These are phyloP conservation scores for Aspergillus ustus DNA, from an alignment of 2,329 filamentous ascomycete species.

Conservation along the genomic window DNA sequence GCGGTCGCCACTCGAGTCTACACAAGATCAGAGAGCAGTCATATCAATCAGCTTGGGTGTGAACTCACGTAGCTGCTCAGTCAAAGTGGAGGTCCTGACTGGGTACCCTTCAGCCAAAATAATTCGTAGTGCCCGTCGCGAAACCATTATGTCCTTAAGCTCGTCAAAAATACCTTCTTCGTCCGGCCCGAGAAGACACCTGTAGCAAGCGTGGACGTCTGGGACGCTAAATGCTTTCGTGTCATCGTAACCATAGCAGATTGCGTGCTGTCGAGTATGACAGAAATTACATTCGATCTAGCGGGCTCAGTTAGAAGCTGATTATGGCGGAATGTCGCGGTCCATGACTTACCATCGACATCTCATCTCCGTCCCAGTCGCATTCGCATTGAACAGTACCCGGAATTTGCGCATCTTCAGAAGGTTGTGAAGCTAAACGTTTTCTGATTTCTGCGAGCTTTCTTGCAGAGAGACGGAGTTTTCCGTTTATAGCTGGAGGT, in stretches of 20 bases:
- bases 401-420: constrained; percentile 1
- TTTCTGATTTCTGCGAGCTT: constrained; percentile 26
- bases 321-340: not conserved
- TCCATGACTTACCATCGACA: constrained; percentile 44
- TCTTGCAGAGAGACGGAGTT: constrained; percentile 24
- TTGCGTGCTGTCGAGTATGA: constrained; percentile 50
- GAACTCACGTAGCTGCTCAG: constrained; percentile 38
- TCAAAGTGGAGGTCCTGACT: constrained; percentile 29
- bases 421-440: constrained; percentile 11
- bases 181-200: constrained; percentile 45
- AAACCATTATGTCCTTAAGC: constrained; percentile 33
- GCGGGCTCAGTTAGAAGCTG: constrained; percentile 16
- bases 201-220: constrained; percentile 52
- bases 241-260: constrained; percentile 52
- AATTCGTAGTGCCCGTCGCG: constrained; percentile 34
- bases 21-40: constrained; percentile 18
- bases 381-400: constrained; percentile 46
- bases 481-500: constrained; percentile 1
- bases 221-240: constrained; percentile 45
- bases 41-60: not conserved
- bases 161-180: constrained; percentile 33
- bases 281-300: constrained; percentile 53
- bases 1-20: constrained; percentile 38
- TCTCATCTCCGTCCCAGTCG: constrained; percentile 43
- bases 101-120: constrained; percentile 37